Evolutionary conservation across 768 basidiomycete genomes (phyloP), one percentile per base, ranked within the genome.

Genomic region (Mycena galopus): DNA sequence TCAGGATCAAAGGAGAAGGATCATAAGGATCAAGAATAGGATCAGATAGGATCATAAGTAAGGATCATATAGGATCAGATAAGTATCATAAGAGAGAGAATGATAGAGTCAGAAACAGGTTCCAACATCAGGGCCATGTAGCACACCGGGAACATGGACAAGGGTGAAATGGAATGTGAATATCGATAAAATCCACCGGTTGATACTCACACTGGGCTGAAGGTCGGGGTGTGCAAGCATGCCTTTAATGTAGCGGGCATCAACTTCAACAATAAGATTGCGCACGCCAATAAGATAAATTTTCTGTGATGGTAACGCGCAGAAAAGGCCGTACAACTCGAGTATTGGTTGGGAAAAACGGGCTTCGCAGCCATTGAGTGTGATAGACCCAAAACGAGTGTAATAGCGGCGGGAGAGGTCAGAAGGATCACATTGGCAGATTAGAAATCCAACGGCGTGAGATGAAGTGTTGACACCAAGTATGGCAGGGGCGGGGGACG

Each of bases 321-420:
- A 68, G 27, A 75, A 83, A 0, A 86, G 53, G 0, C 86, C 82
- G 57, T 80, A 86, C 0, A 86, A 65, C 72, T 87, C 84, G 0
- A 81, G 39, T 57, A 87, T 87, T 0, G 83, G 78, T 55, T 86
- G 84, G 0, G 82, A 84, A 61, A 79, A 85, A 0, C 77, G 37
- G 1, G 76, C 53, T 72, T 85, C 81, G 1, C 79, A 37, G 0
- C 80, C 80, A 35, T 84, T 84, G 27, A 86, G 77, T 0, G 81
- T 74, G 0, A 88, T 83, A 0, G 83, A 87, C 0, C 84, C 79
- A 50, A 86, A 88, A 0, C 77, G 71, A 0, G 78, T 74, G n/a
- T 78, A 84, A 16, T 76, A 75, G 0, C 75, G 71, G 19, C 72
- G 69, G 0, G 78, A 73, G 0, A 75, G 76, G 29, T 79, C 73